Conservation (phyloP, 129 eudicot genomes). For the Helichrysum umbraculigerum region DNA sequence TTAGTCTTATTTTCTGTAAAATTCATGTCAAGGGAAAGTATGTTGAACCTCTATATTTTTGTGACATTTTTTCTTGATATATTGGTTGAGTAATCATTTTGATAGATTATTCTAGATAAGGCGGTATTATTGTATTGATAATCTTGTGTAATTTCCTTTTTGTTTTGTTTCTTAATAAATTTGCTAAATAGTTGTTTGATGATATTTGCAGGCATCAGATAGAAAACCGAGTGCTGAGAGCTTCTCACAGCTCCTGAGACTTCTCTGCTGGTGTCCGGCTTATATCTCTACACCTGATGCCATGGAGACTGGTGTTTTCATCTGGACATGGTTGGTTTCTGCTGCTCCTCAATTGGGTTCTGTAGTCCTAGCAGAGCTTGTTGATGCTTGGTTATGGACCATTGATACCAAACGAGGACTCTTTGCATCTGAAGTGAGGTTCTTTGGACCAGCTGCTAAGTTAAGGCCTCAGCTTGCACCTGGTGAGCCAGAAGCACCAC, state of each 20-base stretch:
- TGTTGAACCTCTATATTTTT: too few species aligned
- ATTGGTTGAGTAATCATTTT: too few species aligned
- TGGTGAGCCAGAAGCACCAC: slow-evolving; percentile 86
- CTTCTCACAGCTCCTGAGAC: slow-evolving; percentile 96
- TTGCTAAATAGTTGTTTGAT: slow-evolving; percentile 18
- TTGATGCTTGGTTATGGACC: slow-evolving; percentile 99
- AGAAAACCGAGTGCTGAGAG: slow-evolving; percentile 68
- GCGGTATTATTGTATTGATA: neutral
- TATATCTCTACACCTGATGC: slow-evolving; percentile 90
- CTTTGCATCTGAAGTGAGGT: slow-evolving; percentile 86
- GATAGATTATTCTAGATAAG: too few species aligned
- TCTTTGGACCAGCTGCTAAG: slow-evolving; percentile 89
- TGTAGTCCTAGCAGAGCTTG: slow-evolving; percentile 94
- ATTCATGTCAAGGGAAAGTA: too few species aligned
- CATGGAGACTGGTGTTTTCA: slow-evolving; percentile 93
- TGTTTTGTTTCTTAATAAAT: neutral
- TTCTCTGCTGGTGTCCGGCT: slow-evolving; percentile 99
- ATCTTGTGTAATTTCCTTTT: neutral
- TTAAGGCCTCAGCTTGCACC: slow-evolving; percentile 90
- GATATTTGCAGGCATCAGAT: slow-evolving; percentile 68
- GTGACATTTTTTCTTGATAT: too few species aligned
- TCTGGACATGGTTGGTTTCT: slow-evolving; percentile 99
- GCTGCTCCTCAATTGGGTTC: slow-evolving; percentile 96
- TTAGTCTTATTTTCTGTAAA: too few species aligned
- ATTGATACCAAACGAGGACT: slow-evolving; percentile 93